These are phyloP conservation scores for Cystobasidium ongulense DNA, from an alignment of 768 basidiomycete species.

Conservation along the genomic window DNA sequence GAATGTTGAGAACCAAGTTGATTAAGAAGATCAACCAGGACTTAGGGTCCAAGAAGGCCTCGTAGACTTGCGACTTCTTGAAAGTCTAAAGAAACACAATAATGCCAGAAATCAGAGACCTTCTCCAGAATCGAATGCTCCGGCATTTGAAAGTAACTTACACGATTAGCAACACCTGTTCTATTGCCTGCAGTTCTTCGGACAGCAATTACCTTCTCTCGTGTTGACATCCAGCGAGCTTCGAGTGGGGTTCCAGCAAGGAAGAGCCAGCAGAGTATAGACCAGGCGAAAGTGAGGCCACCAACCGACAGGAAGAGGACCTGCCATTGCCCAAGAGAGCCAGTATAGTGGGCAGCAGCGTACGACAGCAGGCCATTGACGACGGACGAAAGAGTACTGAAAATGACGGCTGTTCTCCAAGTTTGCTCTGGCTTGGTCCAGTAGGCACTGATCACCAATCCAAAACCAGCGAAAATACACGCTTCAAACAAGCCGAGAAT, in stretches of 20 bases:
- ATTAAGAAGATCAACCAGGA: constrained; percentile 41
- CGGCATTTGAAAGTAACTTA: background rate
- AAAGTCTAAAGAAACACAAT: constrained; percentile 37
- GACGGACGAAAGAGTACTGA: constrained; percentile 40
- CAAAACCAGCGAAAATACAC: constrained; percentile 35
- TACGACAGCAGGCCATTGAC: constrained; percentile 40
- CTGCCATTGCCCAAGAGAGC: constrained; percentile 36
- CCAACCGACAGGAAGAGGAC: constrained; percentile 40
- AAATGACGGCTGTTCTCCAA: constrained; percentile 39
- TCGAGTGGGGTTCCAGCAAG: constrained; percentile 39
- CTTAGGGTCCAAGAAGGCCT: constrained; percentile 41
- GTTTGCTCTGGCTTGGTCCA: constrained; percentile 40
- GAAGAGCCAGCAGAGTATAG: constrained; percentile 34
- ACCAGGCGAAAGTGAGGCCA: constrained; percentile 38
- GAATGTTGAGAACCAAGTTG: constrained; percentile 39
- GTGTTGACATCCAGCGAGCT: constrained; percentile 40
- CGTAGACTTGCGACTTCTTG: constrained; percentile 41
- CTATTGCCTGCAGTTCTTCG: constrained; percentile 34
- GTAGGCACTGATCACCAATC: constrained; percentile 35
- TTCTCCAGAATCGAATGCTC: background rate
- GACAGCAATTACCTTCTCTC: constrained; percentile 40
- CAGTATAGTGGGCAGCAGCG: constrained; percentile 21
- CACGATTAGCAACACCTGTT: constrained; percentile 42
- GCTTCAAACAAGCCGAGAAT: constrained; percentile 41
- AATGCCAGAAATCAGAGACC: too few relatives aligned